Evolutionary conservation across 257 asterid species (phyloP), one percentile per base, ranked within the genome.

Genomic region (Agastache rugosa): DNA sequence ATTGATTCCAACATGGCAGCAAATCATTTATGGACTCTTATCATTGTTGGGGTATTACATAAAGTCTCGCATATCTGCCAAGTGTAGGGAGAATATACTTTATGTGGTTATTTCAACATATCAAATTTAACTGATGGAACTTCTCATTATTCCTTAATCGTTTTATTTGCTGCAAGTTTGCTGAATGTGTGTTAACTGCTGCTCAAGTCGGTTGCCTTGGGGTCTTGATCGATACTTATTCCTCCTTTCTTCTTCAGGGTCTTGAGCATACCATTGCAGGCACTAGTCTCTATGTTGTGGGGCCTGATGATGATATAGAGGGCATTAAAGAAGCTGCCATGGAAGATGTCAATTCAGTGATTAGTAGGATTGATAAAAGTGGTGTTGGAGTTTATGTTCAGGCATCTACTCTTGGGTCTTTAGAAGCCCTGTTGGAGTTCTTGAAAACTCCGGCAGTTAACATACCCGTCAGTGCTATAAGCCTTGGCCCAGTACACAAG

Each of bases 231-330:
- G 45, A 58, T 39, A 45, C 17, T 44, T 78, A 17, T 69, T 29
- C 29, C 35, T 19, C 54, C 50, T 45, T 60, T 51, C 58, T 76
- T 79, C 79, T 75, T 58, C 78, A 92, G 97, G 98, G 96, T 56
- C 96, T 92, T 79, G 99, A 95, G 85, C 99, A 95, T 86, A 90
- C 98, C 55, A 90, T 95, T 87, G 99, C 97, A 20, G 99, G 99
- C 63, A 87, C 99, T 54, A 86, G 93, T 81, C 88, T 95, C 37
- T 86, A 95, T 75, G 90, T 95, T 71, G 97, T 92, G 74, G 96
- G 96, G 60, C 91, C 96, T 61, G 80, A 81, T 79, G 98, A 92
- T 78, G 96, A 90, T 76, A n/a, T 95, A 74, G 98, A 92, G 71
- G 91, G 79, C 44, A 82, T 90, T 63, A 89, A 84, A 70, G 98